A percentile compares a stretch with the other conserved stretches of the same genome.
Conservation (phyloP, 208 protist species). For the Herpetomonas tarakana region DNA sequence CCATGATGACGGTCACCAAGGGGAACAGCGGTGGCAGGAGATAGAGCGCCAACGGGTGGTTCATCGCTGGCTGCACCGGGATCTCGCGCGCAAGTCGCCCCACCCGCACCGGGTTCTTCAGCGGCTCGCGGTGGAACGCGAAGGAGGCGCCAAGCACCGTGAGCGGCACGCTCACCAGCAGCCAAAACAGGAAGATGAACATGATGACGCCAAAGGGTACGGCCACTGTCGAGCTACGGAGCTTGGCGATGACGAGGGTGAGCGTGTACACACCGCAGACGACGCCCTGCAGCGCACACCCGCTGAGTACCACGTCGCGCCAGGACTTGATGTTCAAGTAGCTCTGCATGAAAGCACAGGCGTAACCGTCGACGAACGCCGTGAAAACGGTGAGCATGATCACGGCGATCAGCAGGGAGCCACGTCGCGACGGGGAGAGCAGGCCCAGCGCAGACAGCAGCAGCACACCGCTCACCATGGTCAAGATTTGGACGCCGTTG, state of each 20-base stretch:
- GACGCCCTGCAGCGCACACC: conserved; percentile 54
- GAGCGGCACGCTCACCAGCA: conserved; percentile 95
- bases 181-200: conserved; percentile 73
- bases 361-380: conserved; percentile 90
- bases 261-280: conserved; percentile 65
- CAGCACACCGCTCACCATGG: conserved; percentile 75
- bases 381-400: conserved; percentile 78
- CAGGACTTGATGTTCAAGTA: conserved; percentile 89
- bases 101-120: conserved; percentile 86
- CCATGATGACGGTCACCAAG: conserved; percentile 97
- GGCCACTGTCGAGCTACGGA: conserved; percentile 49
- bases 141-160: conserved; percentile 95
- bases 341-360: conserved; percentile 89
- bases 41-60: conserved; percentile 47
- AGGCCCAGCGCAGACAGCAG: conserved; percentile 95
- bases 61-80: conserved; percentile 81
- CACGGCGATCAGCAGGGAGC: conserved; percentile 85
- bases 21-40: conserved; percentile 89
- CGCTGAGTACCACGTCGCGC: conserved; percentile 89
- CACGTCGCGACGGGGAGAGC: conserved; percentile 94
- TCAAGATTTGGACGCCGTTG: conserved; percentile 94
- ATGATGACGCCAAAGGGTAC: conserved; percentile 64
- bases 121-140: conserved; percentile 83
- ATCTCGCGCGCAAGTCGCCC: conserved; percentile 97
- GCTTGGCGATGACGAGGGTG: conserved; percentile 59